Conservation (phyloP, 441 rosid genomes). For the Macaranga tanarius region DNA sequence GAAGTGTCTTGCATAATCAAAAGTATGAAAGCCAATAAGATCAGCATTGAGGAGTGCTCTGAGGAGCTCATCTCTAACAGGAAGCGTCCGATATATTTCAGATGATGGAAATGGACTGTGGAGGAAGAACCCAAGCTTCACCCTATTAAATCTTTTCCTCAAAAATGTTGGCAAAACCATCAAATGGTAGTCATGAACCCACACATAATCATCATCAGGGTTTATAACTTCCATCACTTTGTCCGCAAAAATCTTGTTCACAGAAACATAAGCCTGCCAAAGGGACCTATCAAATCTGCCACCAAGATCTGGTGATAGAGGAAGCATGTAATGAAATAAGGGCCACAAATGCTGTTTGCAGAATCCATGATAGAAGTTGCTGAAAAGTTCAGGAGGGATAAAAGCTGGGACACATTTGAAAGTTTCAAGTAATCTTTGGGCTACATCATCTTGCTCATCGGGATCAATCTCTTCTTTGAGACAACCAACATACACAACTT, state of each 20-base stretch:
- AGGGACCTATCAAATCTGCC: slow-evolving; percentile 80
- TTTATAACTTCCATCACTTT: slow-evolving; percentile 85
- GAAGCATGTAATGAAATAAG: slow-evolving; percentile 89
- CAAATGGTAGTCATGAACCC: slow-evolving; percentile 93
- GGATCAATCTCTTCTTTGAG: slow-evolving; percentile 63
- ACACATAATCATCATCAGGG: slow-evolving; percentile 84
- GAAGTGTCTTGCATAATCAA: slow-evolving; percentile 90
- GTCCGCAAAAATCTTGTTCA: slow-evolving; percentile 86
- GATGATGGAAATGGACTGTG: slow-evolving; percentile 91
- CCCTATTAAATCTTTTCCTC: slow-evolving; percentile 78
- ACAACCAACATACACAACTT: slow-evolving; percentile 79
- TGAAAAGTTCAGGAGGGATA: slow-evolving; percentile 63
- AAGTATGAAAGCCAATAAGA: slow-evolving; percentile 83
- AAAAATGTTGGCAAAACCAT: slow-evolving; percentile 88
- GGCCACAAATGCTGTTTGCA: slow-evolving; percentile 92
- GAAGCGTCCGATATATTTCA: slow-evolving; percentile 85
- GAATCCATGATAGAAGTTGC: slow-evolving; percentile 82
- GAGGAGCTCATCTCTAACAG: slow-evolving; percentile 75
- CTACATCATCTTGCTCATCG: slow-evolving; percentile 70
- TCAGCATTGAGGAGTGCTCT: slow-evolving; percentile 80
- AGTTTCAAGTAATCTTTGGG: slow-evolving; percentile 72
- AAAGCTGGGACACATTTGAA: slow-evolving; percentile 92
- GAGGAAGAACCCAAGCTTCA: slow-evolving; percentile 85
- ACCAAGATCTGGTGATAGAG: slow-evolving; percentile 80
- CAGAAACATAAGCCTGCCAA: slow-evolving; percentile 88